phyloP scores from a whole-genome alignment of 257 asterid species.

The Cruciata laevipes region DNA sequence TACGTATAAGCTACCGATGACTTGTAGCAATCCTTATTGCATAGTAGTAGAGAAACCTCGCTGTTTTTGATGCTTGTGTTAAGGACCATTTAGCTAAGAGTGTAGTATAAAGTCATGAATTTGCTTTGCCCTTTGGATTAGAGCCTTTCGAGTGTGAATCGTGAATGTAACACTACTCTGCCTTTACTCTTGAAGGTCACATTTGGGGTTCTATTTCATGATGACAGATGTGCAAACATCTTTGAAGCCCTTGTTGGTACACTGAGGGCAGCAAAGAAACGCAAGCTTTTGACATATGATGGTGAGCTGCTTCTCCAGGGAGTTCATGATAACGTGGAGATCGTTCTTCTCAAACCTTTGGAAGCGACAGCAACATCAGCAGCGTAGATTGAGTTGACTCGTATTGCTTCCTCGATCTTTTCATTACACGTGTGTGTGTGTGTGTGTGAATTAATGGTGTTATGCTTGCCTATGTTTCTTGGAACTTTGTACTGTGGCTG shows the following conservation, averaged over 20 bases:
- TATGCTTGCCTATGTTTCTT: too few relatives aligned
- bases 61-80: not conserved
- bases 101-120: not conserved
- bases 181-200: constrained; percentile 58
- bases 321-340: constrained; percentile 88
- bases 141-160: not conserved
- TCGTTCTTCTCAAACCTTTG: constrained; percentile 55
- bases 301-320: constrained; percentile 94
- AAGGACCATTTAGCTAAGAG: not conserved
- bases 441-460: too few relatives aligned
- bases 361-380: constrained; percentile 15
- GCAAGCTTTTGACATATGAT: constrained; percentile 69
- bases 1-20: too few relatives aligned
- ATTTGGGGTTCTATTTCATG: constrained; percentile 77
- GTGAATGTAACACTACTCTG: not conserved
- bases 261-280: constrained; percentile 86
- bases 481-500: too few relatives aligned
- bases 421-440: too few relatives aligned
- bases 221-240: constrained; percentile 89
- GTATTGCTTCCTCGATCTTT: too few relatives aligned
- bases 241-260: constrained; percentile 98
- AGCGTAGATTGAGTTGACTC: not conserved
- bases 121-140: not conserved
- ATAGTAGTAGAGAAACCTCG: not conserved
- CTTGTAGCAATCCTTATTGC: not conserved